Evolutionary conservation across 495 filamentous ascomycete species (phyloP).

Genomic region (Neurospora sp.): DNA sequence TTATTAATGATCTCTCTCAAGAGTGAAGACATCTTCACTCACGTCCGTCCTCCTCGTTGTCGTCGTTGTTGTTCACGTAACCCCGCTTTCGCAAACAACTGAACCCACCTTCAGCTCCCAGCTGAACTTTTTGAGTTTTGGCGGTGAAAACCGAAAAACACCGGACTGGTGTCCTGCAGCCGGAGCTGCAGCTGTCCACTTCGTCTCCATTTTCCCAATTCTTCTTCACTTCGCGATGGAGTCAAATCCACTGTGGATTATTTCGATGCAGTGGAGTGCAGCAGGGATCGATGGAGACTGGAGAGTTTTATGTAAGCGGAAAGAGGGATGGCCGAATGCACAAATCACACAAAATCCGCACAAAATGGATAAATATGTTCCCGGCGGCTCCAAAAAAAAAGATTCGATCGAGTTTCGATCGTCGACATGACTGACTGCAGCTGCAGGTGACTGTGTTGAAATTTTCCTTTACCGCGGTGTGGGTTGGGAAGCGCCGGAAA

Average conservation of each 20-base stretch:
- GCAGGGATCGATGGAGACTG: background rate
- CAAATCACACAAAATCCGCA: background rate
- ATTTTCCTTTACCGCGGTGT: too few relatives aligned
- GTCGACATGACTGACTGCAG: background rate
- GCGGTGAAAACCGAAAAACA: background rate
- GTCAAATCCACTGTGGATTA: background rate
- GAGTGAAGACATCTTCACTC: background rate
- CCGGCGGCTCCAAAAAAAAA: too few relatives aligned
- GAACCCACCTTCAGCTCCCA: background rate
- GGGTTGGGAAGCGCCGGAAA: too few relatives aligned
- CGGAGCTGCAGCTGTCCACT: background rate
- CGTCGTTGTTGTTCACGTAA: background rate
- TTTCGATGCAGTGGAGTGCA: background rate
- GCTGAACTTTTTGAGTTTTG: background rate
- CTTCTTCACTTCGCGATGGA: background rate
- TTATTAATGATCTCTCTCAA: background rate
- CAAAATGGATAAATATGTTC: too few relatives aligned
- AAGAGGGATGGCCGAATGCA: background rate
- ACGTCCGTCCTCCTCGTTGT: background rate
- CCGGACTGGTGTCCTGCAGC: background rate
- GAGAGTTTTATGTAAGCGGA: too few relatives aligned
- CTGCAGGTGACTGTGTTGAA: too few relatives aligned
- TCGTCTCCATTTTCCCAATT: background rate
- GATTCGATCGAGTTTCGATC: background rate
- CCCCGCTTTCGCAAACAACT: background rate